Conservation (phyloP, 106 monocot genomes). For the Acorus calamus region DNA sequence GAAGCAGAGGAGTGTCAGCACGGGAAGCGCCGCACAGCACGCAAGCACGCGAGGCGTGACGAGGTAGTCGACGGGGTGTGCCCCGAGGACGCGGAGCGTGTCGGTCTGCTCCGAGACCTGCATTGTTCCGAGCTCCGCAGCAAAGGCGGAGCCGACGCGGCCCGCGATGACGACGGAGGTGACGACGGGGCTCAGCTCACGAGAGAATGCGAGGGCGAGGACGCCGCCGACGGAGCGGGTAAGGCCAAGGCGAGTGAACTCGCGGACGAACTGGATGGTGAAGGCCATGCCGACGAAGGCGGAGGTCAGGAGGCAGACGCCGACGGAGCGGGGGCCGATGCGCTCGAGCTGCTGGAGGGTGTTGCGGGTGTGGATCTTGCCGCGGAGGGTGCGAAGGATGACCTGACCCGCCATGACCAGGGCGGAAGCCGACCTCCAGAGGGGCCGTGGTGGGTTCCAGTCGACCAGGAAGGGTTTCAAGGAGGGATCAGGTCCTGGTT, state of each 20-base stretch:
- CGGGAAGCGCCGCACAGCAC: constrained; percentile 60
- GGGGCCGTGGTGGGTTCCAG: too few relatives aligned
- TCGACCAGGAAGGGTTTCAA: not conserved
- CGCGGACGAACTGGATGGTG: constrained; percentile 93
- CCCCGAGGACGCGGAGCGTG: constrained; percentile 60
- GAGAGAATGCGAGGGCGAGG: constrained; percentile 81
- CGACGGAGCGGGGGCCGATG: constrained; percentile 66
- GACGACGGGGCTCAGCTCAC: constrained; percentile 86
- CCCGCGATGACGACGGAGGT: constrained; percentile 80
- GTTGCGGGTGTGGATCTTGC: constrained; percentile 60
- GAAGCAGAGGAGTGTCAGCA: constrained; percentile 72
- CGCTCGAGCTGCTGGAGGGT: constrained; percentile 74
- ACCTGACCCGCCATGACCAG: too few relatives aligned
- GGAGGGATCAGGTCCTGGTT: too few relatives aligned
- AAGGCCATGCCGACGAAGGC: constrained; percentile 56
- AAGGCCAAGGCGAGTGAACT: constrained; percentile 88
- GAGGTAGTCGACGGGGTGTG: constrained; percentile 61
- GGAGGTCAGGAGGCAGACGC: constrained; percentile 78
- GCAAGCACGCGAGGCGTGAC: constrained; percentile 70
- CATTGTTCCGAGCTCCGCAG: constrained; percentile 76
- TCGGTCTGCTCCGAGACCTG: constrained; percentile 82
- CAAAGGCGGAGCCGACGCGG: constrained; percentile 57
- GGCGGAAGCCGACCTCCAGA: too few relatives aligned
- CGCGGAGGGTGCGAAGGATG: not conserved
- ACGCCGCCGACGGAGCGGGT: constrained; percentile 77